A percentile compares a stretch with the other conserved stretches of the same genome.
These are phyloP conservation scores for Smittium mucronatum DNA, from an alignment of 371 early-diverging fungal species.

Conservation along the genomic window DNA sequence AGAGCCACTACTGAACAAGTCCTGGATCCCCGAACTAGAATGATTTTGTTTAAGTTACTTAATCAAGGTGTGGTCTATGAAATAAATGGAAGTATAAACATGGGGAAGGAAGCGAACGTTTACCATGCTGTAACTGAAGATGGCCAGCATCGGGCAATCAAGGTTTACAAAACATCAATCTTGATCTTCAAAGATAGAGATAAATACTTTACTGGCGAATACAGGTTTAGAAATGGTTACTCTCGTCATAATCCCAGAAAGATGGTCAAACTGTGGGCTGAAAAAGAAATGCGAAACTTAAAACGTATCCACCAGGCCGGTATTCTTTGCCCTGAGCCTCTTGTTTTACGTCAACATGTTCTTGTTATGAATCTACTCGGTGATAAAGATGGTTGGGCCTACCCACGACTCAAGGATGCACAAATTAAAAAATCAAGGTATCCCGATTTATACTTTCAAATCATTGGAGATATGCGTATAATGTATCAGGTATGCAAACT, in stretches of 20 bases:
- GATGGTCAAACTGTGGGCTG: constrained; percentile 99
- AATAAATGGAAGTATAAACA: constrained; percentile 94
- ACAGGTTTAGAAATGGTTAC: constrained; percentile 93
- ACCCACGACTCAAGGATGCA: constrained; percentile 93
- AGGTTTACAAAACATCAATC: constrained; percentile 98
- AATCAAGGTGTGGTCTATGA: constrained; percentile 80
- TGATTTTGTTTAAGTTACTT: constrained; percentile 91
- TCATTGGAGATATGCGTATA: constrained; percentile 76
- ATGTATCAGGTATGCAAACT: constrained; percentile 92
- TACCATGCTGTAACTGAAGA: constrained; percentile 86
- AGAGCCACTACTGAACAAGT: constrained; percentile 97
- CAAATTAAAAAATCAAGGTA: constrained; percentile 52
- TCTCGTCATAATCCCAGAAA: constrained; percentile 93
- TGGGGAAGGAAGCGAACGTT: constrained; percentile 99
- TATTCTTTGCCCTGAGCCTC: constrained; percentile 90
- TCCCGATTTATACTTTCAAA: constrained; percentile 72
- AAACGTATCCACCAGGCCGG: constrained; percentile 82
- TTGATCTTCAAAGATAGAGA: constrained; percentile 97
- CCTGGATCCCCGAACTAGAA: constrained; percentile 93
- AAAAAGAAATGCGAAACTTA: constrained; percentile 99
- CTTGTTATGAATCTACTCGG: constrained; percentile 96
- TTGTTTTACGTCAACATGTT: constrained; percentile 91
- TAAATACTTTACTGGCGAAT: constrained; percentile 96
- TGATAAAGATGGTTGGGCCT: constrained; percentile 81
- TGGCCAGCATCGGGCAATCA: constrained; percentile 83